These are phyloP conservation scores for Leishmania tarentolae DNA, from an alignment of 208 protist species.

Conservation along the genomic window DNA sequence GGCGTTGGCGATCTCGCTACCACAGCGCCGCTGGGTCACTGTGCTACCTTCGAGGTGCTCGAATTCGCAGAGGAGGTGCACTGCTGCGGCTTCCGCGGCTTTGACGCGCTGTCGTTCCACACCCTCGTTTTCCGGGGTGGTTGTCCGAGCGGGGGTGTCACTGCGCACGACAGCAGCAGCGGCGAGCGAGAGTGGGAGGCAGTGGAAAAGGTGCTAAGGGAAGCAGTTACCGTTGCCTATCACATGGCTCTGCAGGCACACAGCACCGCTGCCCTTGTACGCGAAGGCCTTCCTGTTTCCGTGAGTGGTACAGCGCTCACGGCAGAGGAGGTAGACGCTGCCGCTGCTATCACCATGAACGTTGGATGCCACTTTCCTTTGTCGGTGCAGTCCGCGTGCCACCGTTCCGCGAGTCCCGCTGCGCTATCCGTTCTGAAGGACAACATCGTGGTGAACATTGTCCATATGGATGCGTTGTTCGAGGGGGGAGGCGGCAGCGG, in stretches of 20 bases:
- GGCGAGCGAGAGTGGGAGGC: constrained; percentile 9
- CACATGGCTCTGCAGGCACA: constrained; percentile 30
- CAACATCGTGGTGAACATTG: constrained; percentile 32
- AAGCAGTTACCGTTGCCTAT: constrained; percentile 25
- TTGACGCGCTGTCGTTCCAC: constrained; percentile 19
- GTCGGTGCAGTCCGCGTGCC: constrained; percentile 19
- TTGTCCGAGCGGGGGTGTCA: neutral
- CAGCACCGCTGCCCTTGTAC: constrained; percentile 7
- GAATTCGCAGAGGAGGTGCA: constrained; percentile 33
- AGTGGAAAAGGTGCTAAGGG: constrained; percentile 21
- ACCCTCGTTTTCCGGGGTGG: constrained; percentile 30
- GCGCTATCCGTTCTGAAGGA: constrained; percentile 21
- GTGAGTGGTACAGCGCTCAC: neutral
- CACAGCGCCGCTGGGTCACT: constrained; percentile 47
- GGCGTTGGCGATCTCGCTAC: constrained; percentile 39
- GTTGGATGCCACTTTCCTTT: constrained; percentile 17
- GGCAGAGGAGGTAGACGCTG: neutral
- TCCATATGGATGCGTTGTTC: constrained; percentile 30
- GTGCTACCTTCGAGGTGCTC: constrained; percentile 44
- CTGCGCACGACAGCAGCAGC: neutral
- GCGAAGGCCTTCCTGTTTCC: neutral
- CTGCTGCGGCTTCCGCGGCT: constrained; percentile 32
- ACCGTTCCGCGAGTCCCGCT: neutral
- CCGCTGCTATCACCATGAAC: constrained; percentile 25
- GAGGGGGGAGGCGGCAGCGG: constrained; percentile 3